Conservation (phyloP, 768 basidiomycete genomes). For the Ramaria sp. region DNA sequence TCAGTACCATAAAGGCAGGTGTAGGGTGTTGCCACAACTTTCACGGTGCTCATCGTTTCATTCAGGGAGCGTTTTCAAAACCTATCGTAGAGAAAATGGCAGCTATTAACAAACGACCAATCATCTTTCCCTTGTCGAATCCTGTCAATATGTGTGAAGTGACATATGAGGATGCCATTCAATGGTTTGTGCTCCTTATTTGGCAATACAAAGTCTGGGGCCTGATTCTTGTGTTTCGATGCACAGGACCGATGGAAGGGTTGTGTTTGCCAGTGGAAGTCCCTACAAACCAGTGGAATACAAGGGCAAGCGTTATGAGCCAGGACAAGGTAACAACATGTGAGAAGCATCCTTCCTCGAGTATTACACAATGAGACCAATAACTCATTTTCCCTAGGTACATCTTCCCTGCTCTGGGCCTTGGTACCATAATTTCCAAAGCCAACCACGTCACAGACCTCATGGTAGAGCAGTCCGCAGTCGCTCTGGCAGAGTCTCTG, state of each 20-base stretch:
- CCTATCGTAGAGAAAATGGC: slow-evolving; percentile 27
- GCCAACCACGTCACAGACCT: slow-evolving; percentile 25
- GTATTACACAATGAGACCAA: background rate
- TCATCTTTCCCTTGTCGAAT: slow-evolving; percentile 35
- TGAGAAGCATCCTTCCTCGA: slow-evolving; percentile 4
- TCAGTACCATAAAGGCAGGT: slow-evolving; percentile 29
- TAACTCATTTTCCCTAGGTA: background rate
- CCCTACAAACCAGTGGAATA: slow-evolving; percentile 26
- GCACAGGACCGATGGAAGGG: slow-evolving; percentile 3
- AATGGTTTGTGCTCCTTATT: slow-evolving; percentile 11
- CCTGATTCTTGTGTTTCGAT: background rate
- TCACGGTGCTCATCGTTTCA: background rate
- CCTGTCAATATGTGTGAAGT: slow-evolving; percentile 21
- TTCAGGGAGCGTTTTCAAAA: slow-evolving; percentile 20
- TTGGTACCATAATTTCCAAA: slow-evolving; percentile 21
- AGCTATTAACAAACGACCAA: slow-evolving; percentile 26
- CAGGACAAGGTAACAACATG: slow-evolving; percentile 35
- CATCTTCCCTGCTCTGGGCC: slow-evolving; percentile 19
- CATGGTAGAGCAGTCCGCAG: slow-evolving; percentile 28
- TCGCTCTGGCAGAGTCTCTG: slow-evolving; percentile 24
- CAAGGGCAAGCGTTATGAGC: slow-evolving; percentile 20
- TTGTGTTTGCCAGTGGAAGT: slow-evolving; percentile 29
- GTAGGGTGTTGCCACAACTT: background rate
- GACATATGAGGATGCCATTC: slow-evolving; percentile 21
- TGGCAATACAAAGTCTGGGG: background rate